phyloP scores from a whole-genome alignment of 805 yeast species.

The Schwanniomyces vanrijiae region DNA sequence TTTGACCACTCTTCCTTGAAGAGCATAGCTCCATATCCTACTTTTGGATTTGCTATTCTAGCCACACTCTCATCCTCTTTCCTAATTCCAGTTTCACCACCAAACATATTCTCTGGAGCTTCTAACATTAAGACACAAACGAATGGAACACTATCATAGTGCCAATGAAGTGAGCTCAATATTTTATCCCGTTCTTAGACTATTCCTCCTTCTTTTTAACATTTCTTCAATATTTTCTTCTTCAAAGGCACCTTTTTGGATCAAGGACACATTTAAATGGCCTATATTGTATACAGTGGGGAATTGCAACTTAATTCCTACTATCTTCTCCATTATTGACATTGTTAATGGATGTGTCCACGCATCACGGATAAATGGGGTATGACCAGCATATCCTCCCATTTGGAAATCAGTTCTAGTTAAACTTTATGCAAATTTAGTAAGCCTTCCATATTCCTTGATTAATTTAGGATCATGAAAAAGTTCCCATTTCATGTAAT shows the following conservation, averaged over 20 bases:
- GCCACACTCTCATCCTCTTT: constrained; percentile 13
- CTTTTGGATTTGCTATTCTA: constrained; percentile 18
- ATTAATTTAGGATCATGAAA: constrained; percentile 18
- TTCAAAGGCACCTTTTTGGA: neutral
- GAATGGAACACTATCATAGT: constrained; percentile 15
- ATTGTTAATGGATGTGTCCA: no score
- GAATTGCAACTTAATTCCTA: no score
- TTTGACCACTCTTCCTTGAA: constrained; percentile 23
- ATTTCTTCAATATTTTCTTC: no score
- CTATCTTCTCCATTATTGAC: no score
- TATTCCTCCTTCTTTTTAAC: neutral
- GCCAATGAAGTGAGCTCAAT: constrained; percentile 14
- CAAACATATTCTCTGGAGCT: constrained; percentile 13
- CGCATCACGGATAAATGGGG: no score
- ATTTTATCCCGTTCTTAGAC: constrained; percentile 11
- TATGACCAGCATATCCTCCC: no score
- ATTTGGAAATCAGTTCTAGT: constrained; percentile 10
- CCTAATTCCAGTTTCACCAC: constrained; percentile 14
- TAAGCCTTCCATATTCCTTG: constrained; percentile 22
- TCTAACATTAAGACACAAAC: constrained; percentile 15
- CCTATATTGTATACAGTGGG: constrained; percentile 15
- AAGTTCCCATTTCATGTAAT: constrained; percentile 28
- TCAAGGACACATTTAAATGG: constrained; percentile 23
- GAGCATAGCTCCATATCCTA: constrained; percentile 19
- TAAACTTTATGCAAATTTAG: constrained; percentile 21